A percentile compares a stretch with the other conserved stretches of the same genome.
Conservation (phyloP, 331 rosid genomes). For the Malus hybrid region DNA sequence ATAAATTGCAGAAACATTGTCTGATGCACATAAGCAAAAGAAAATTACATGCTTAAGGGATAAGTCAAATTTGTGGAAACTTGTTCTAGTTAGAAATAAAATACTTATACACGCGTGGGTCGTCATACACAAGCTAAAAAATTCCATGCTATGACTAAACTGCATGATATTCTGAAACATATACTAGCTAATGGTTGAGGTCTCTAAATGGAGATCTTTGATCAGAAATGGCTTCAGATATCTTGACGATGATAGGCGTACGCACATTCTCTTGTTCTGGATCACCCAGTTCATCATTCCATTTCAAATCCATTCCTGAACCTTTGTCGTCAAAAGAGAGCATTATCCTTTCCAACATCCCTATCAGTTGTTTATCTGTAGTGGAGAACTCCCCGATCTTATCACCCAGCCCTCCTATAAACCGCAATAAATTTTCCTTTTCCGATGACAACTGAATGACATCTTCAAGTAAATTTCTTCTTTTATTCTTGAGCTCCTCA, state of each 20-base stretch:
- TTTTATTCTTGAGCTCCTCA: conserved; percentile 50
- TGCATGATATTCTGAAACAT: background rate
- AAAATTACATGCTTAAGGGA: background rate
- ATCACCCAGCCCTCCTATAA: conserved; percentile 35
- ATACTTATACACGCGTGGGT: conserved; percentile 2
- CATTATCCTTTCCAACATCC: conserved; percentile 36
- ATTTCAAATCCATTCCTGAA: conserved; percentile 15
- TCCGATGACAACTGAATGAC: conserved; percentile 46
- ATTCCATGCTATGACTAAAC: conserved; percentile 15
- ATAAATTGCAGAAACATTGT: background rate
- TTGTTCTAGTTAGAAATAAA: background rate
- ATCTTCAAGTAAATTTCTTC: conserved; percentile 48
- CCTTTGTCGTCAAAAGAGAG: conserved; percentile 33
- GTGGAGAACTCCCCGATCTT: conserved; percentile 40
- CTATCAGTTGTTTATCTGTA: conserved; percentile 41
- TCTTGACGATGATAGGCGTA: conserved; percentile 32
- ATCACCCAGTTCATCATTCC: conserved; percentile 21
- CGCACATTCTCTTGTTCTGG: conserved; percentile 39
- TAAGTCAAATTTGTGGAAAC: background rate
- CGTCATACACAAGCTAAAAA: conserved; percentile 21
- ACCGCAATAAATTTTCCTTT: conserved; percentile 44
- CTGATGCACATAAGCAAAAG: background rate
- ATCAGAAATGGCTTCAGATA: conserved; percentile 32
- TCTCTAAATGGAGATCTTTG: conserved; percentile 63
- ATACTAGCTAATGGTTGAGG: conserved; percentile 36